These are phyloP conservation scores for Coemansia sp. DNA, from an alignment of 192 early-diverging fungal species.

Conservation along the genomic window DNA sequence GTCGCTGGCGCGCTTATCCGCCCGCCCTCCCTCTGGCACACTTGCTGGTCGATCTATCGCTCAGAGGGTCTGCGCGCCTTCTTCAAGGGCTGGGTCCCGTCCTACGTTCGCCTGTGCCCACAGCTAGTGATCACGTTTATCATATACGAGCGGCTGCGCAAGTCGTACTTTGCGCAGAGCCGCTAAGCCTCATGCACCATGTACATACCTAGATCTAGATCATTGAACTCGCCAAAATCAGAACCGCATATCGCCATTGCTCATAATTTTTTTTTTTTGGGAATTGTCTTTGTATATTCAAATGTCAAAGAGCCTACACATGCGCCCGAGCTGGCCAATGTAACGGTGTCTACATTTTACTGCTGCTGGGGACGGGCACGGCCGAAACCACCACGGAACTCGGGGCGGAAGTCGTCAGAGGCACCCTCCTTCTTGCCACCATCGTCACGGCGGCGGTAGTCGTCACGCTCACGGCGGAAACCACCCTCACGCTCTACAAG, in stretches of 20 bases:
- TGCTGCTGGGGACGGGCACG: slow-evolving; percentile 65
- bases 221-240: no score
- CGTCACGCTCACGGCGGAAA: slow-evolving; percentile 77
- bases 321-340: slow-evolving; percentile 8
- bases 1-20: slow-evolving; percentile 34
- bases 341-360: not conserved
- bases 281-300: slow-evolving; percentile 2
- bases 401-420: slow-evolving; percentile 92
- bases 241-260: no score
- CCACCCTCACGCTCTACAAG: slow-evolving; percentile 70
- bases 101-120: slow-evolving; percentile 77
- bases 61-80: slow-evolving; percentile 70
- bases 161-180: slow-evolving; percentile 40
- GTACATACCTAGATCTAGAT: slow-evolving; percentile 1
- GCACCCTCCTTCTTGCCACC: slow-evolving; percentile 89
- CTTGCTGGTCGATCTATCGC: slow-evolving; percentile 45
- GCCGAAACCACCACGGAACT: slow-evolving; percentile 96
- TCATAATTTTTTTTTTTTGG: slow-evolving; percentile 1
- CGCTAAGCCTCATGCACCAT: not conserved
- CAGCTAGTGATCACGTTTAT: slow-evolving; percentile 87
- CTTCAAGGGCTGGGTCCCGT: slow-evolving; percentile 86
- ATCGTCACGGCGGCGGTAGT: slow-evolving; percentile 84
- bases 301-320: slow-evolving; percentile 4
- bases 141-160: slow-evolving; percentile 73
- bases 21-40: slow-evolving; percentile 27